These are phyloP conservation scores for Hymenoscyphus salicellus DNA, from an alignment of 2,329 filamentous ascomycete species.

Conservation along the genomic window DNA sequence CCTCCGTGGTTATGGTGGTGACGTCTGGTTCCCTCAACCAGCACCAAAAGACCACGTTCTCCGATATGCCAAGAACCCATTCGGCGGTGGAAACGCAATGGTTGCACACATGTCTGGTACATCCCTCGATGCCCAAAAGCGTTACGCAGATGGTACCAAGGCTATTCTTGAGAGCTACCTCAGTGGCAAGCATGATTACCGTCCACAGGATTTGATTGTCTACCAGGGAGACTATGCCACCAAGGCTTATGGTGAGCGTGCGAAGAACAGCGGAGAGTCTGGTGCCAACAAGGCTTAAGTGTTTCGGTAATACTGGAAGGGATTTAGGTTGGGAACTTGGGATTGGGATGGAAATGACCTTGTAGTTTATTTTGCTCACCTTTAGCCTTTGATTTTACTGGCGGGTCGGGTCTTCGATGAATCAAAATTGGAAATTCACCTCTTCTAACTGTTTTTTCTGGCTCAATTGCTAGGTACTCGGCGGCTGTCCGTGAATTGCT, in stretches of 20 bases:
- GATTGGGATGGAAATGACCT: neutral
- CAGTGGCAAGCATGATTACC: slow-evolving; percentile 82
- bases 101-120: slow-evolving; percentile 98
- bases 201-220: slow-evolving; percentile 86
- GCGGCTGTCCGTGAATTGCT: no score
- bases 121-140: slow-evolving; percentile 94
- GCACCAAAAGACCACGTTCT: slow-evolving; percentile 90
- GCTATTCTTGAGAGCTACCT: slow-evolving; percentile 89
- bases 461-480: no score
- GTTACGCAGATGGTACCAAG: slow-evolving; percentile 86
- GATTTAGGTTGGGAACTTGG: neutral
- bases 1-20: slow-evolving; percentile 82
- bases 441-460: no score
- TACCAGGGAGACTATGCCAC: slow-evolving; percentile 89
- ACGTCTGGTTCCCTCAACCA: slow-evolving; percentile 92
- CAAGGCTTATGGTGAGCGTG: slow-evolving; percentile 51
- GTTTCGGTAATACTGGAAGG: neutral
- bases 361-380: slow-evolving; percentile 1
- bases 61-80: slow-evolving; percentile 88
- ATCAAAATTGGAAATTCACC: neutral
- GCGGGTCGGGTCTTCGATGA: neutral
- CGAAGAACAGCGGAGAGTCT: slow-evolving; percentile 22
- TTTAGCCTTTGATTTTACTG: neutral
- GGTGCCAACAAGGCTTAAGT: slow-evolving; percentile 24
- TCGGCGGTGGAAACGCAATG: slow-evolving; percentile 97